Evolutionary conservation across 2,329 filamentous ascomycete genomes (phyloP).

Genomic region (Arthroderma sp.): DNA sequence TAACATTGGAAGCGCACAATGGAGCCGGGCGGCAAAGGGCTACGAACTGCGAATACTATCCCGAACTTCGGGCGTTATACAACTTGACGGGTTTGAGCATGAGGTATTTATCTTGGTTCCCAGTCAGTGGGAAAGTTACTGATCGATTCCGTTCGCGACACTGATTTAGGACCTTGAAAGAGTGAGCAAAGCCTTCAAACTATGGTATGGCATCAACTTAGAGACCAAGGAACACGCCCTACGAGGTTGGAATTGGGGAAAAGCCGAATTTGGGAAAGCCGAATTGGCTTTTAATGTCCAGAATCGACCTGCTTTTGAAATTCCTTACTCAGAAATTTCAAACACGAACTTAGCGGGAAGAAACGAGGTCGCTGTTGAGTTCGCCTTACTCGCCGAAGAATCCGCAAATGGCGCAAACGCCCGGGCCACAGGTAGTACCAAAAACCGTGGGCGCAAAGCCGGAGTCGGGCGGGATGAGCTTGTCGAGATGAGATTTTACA

Average conservation of each 20-base stretch:
- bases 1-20: conserved; percentile 78
- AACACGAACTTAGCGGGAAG: conserved; percentile 97
- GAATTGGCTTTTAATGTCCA: conserved; percentile 95
- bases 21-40: conserved; percentile 84
- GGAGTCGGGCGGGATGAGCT: conserved; percentile 82
- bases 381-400: conserved; percentile 61
- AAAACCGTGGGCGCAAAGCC: conserved; percentile 72
- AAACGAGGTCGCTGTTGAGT: conserved; percentile 94
- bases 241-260: conserved; percentile 98
- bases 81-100: conserved; percentile 87
- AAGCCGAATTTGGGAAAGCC: conserved; percentile 88
- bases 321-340: conserved; percentile 92
- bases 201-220: conserved; percentile 90
- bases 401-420: conserved; percentile 62
- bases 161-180: conserved; percentile 68
- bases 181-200: conserved; percentile 84
- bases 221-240: conserved; percentile 90
- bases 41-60: conserved; percentile 88
- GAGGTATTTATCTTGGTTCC: conserved; percentile 40
- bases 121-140: background rate
- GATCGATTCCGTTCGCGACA: conserved; percentile 5
- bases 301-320: conserved; percentile 89
- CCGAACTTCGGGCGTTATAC: conserved; percentile 70
- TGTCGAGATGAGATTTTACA: conserved; percentile 98
- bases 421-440: conserved; percentile 55